Evolutionary conservation across 768 basidiomycete genomes (phyloP), one percentile per base, ranked within the genome.

Genomic region (Rhodocollybia butyracea): DNA sequence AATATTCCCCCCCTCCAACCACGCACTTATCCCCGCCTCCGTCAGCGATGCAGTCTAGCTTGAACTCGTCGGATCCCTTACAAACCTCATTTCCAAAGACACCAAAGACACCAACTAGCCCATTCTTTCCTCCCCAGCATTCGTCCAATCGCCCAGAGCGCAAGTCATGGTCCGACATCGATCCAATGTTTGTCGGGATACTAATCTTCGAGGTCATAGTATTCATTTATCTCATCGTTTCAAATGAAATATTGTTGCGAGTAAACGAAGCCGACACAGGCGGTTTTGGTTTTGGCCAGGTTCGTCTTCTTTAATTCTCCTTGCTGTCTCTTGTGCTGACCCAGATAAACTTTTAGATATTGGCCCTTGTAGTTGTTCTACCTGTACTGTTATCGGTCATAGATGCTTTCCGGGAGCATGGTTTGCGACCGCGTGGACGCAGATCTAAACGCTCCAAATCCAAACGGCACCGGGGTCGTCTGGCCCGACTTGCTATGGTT

Each of bases 161-260:
- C 42, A 64, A 67, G 26, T 62, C 64, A 41, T 74, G 70, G 71
- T 61, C 63, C 31, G 63, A 70, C 30, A 54, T 73, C 24, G 73
- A 75, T 51, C 72, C 74, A 17, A 74, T 76, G 72, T 61, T 76
- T 40, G 64, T 77, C 17, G 73, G 75, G 8, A 68, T 76, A 29
- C 54, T 70, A 30, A 69, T 75, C 22, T 71, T 67, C 53, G 70
- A 74, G 52, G 58, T 65, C 27, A 55, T 73, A 52, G 66, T 76
- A 26, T 71, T 74, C 58, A 67, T 66, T 7, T 76, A 76, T 57
- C 75, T 76, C 48, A 65, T 76, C 30, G 68, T 72, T 6, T 73
- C 71, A 2, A 75, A 64, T 39, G 75, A 77, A 59, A 61, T 73
- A 10, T 58, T 76, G 39, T 55, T 74, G 42, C 47, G 57, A 47